phyloP scores from a whole-genome alignment of 768 basidiomycete species.

The Infundibulicybe gibba region DNA sequence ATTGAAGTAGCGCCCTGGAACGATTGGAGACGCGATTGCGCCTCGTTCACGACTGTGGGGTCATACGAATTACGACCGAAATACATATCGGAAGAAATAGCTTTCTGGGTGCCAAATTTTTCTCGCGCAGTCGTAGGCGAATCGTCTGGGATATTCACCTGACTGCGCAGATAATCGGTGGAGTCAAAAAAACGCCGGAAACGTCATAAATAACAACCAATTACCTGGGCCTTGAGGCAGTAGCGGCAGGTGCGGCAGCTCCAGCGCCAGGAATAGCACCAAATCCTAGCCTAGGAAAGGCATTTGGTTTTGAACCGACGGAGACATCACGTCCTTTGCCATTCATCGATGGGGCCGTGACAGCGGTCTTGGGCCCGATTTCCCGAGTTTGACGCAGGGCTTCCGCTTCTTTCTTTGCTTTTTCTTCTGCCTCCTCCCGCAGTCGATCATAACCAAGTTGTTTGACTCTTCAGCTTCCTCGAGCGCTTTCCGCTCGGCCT shows the following conservation, averaged over 20 bases:
- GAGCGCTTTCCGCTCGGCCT: slow-evolving; percentile 84
- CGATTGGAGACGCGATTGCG: slow-evolving; percentile 72
- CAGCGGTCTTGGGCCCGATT: slow-evolving; percentile 25
- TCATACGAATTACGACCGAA: slow-evolving; percentile 91
- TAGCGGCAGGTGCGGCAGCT: slow-evolving; percentile 46
- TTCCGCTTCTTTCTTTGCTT: slow-evolving; percentile 59
- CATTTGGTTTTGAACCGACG: slow-evolving; percentile 24
- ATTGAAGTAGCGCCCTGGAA: slow-evolving; percentile 94
- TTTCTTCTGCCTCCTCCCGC: slow-evolving; percentile 81
- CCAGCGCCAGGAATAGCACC: slow-evolving; percentile 72
- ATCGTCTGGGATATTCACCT: slow-evolving; percentile 39
- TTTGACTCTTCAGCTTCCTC: slow-evolving; percentile 93
- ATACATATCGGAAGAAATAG: slow-evolving; percentile 97
- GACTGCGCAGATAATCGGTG: slow-evolving; percentile 11
- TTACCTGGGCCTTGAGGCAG: slow-evolving; percentile 17
- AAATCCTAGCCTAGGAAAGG: slow-evolving; percentile 78
- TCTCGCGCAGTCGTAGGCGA: slow-evolving; percentile 80
- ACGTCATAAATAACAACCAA: background rate
- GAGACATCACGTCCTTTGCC: slow-evolving; percentile 7
- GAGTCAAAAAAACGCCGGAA: background rate
- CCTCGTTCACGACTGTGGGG: slow-evolving; percentile 63
- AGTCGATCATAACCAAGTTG: slow-evolving; percentile 89
- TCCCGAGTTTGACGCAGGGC: slow-evolving; percentile 36
- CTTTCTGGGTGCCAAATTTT: slow-evolving; percentile 90
- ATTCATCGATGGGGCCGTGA: slow-evolving; percentile 6